Conservation (phyloP, 2,329 filamentous ascomycete genomes). For the Penicillium sp. region DNA sequence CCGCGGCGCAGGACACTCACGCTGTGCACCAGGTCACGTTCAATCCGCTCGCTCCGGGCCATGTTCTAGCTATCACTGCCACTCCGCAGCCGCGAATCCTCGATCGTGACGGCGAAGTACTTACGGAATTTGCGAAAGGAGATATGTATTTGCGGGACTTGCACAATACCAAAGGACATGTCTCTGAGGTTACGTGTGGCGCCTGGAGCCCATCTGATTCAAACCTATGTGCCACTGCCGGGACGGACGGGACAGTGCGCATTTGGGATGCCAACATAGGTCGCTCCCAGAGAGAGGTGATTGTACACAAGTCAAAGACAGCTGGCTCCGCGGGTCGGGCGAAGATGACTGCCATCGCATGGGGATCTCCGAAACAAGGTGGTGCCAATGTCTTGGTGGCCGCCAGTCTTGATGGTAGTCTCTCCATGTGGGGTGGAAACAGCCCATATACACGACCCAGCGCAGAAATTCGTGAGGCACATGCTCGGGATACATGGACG, state of each 20-base stretch:
- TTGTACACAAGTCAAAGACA: slow-evolving; percentile 92
- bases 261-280: slow-evolving; percentile 97
- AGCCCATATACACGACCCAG: slow-evolving; percentile 78
- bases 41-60: slow-evolving; percentile 73
- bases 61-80: slow-evolving; percentile 81
- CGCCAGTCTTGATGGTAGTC: slow-evolving; percentile 79
- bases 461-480: slow-evolving; percentile 79
- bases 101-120: slow-evolving; percentile 77
- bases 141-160: slow-evolving; percentile 98
- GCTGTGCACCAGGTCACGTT: slow-evolving; percentile 83
- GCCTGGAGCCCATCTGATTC: slow-evolving; percentile 86
- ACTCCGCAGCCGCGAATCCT: slow-evolving; percentile 87
- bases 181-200: slow-evolving; percentile 83
- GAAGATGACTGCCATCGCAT: slow-evolving; percentile 88
- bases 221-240: slow-evolving; percentile 83
- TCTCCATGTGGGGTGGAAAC: slow-evolving; percentile 89
- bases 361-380: slow-evolving; percentile 74
- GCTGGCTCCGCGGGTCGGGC: slow-evolving; percentile 83
- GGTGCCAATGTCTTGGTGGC: slow-evolving; percentile 73
- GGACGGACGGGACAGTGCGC: slow-evolving; percentile 88
- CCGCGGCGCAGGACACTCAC: slow-evolving; percentile 74
- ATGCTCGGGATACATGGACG: slow-evolving; percentile 81
- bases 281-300: slow-evolving; percentile 83
- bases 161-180: slow-evolving; percentile 95
- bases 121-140: slow-evolving; percentile 90